A percentile compares a stretch with the other conserved stretches of the same genome.
phyloP scores from a whole-genome alignment of 2,329 filamentous ascomycete genomes.

The Beauveria brongniartii region DNA sequence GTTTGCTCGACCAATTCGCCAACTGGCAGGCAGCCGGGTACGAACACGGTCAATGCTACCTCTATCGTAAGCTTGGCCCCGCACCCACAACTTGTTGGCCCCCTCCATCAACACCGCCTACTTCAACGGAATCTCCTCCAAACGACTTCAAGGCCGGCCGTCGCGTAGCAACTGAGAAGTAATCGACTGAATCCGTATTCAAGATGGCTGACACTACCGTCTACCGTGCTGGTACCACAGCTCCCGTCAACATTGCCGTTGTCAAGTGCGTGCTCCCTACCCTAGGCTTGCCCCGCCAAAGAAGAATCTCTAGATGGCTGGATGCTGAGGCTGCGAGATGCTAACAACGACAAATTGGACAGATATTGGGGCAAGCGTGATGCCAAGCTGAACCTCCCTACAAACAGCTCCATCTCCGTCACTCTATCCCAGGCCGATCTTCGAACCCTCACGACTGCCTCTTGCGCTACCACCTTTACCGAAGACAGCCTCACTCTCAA shows the following conservation, averaged over 20 bases:
- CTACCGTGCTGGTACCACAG: slow-evolving; percentile 90
- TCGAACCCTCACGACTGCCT: slow-evolving; percentile 91
- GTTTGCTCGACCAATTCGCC: too few species aligned
- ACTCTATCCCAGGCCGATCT: slow-evolving; percentile 92
- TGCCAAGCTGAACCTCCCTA: slow-evolving; percentile 86
- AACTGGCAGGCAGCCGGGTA: too few species aligned
- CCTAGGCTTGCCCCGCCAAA: neutral
- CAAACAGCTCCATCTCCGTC: slow-evolving; percentile 94
- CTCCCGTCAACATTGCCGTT: slow-evolving; percentile 95
- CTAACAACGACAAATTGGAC: slow-evolving; percentile 4
- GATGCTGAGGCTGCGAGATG: neutral
- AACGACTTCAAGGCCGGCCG: neutral
- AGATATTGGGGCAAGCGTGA: slow-evolving; percentile 96
- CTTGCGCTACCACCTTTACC: slow-evolving; percentile 68
- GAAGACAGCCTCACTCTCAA: slow-evolving; percentile 76
- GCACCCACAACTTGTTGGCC: neutral
- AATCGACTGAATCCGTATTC: neutral
- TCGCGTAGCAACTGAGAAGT: neutral
- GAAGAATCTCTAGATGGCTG: neutral
- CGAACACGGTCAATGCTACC: too few species aligned
- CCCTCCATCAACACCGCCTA: slow-evolving; percentile 10
- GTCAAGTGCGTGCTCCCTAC: slow-evolving; percentile 60
- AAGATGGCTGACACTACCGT: slow-evolving; percentile 48
- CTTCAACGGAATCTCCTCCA: neutral
- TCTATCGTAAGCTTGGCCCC: neutral